Conservation (phyloP, 768 basidiomycete species). For the Tulasnella sp. region DNA sequence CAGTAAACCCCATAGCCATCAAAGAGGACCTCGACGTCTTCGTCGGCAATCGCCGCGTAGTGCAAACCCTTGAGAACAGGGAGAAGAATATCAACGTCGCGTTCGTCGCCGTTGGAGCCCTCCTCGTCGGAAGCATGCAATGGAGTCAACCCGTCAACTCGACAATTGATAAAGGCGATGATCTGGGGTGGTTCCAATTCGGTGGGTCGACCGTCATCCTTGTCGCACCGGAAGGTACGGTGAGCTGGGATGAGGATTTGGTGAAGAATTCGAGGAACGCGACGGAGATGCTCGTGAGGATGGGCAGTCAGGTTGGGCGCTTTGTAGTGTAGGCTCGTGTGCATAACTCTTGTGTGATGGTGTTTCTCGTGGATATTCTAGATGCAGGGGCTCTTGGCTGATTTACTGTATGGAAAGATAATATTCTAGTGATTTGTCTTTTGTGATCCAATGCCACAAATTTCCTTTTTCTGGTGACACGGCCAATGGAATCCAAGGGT, state of each 20-base stretch:
- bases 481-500: too few species aligned
- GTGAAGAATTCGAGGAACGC: too few species aligned
- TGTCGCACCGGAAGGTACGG: constrained; percentile 9
- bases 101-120: constrained; percentile 67
- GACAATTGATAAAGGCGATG: constrained; percentile 35
- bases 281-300: constrained; percentile 6
- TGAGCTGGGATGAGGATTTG: constrained; percentile 46
- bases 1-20: constrained; percentile 64
- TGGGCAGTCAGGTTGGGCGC: too few species aligned
- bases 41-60: constrained; percentile 50
- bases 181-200: constrained; percentile 52
- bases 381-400: too few species aligned
- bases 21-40: constrained; percentile 61
- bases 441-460: too few species aligned
- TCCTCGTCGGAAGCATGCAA: constrained; percentile 65
- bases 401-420: too few species aligned
- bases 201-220: constrained; percentile 61
- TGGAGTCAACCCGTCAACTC: constrained; percentile 41
- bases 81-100: constrained; percentile 37
- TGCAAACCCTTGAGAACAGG: constrained; percentile 27
- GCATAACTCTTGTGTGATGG: too few species aligned
- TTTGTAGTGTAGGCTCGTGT: too few species aligned
- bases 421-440: too few species aligned
- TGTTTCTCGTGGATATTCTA: too few species aligned
- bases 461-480: too few species aligned